A percentile compares a stretch with the other conserved stretches of the same genome.
Evolutionary conservation across 2,329 filamentous ascomycete genomes (phyloP).

Genomic region (Ophiocordyceps unilateralis): DNA sequence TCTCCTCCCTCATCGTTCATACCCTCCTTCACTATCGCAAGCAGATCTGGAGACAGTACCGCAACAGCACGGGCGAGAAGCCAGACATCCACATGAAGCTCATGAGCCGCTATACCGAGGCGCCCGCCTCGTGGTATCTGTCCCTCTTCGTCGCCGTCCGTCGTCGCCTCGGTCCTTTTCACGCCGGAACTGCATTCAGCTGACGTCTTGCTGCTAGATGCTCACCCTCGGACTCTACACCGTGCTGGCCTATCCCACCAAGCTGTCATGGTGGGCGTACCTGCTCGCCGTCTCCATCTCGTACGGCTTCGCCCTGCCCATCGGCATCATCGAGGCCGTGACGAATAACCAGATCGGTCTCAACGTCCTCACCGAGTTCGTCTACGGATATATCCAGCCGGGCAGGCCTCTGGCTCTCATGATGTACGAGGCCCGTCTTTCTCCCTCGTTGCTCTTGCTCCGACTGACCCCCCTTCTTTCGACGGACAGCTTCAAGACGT

Average conservation of each 20-base stretch:
- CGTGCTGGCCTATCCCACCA: slow-evolving; percentile 44
- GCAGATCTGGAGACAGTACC: slow-evolving; percentile 47
- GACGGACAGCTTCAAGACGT: slow-evolving; percentile 37
- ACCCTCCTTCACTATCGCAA: slow-evolving; percentile 49
- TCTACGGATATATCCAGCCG: slow-evolving; percentile 60
- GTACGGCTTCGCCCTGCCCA: slow-evolving; percentile 45
- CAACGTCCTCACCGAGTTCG: slow-evolving; percentile 59
- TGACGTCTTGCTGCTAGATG: slow-evolving; percentile 21
- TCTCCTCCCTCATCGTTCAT: slow-evolving; percentile 51
- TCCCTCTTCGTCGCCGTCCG: slow-evolving; percentile 35
- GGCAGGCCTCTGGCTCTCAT: slow-evolving; percentile 56
- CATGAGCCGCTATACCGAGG: slow-evolving; percentile 45
- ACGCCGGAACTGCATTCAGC: neutral
- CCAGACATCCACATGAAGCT: slow-evolving; percentile 48
- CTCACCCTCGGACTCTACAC: slow-evolving; percentile 35
- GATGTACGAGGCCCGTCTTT: slow-evolving; percentile 28
- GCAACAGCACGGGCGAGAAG: slow-evolving; percentile 38
- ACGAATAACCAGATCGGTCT: slow-evolving; percentile 56
- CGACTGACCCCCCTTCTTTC: no score
- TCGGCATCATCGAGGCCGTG: slow-evolving; percentile 52
- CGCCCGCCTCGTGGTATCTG: slow-evolving; percentile 47
- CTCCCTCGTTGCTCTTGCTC: neutral
- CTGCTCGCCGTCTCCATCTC: slow-evolving; percentile 48
- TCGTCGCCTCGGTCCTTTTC: slow-evolving; percentile 1
- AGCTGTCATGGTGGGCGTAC: slow-evolving; percentile 57